phyloP scores from a whole-genome alignment of 352 stramenopile genomes.

The Pythium brachiatum region DNA sequence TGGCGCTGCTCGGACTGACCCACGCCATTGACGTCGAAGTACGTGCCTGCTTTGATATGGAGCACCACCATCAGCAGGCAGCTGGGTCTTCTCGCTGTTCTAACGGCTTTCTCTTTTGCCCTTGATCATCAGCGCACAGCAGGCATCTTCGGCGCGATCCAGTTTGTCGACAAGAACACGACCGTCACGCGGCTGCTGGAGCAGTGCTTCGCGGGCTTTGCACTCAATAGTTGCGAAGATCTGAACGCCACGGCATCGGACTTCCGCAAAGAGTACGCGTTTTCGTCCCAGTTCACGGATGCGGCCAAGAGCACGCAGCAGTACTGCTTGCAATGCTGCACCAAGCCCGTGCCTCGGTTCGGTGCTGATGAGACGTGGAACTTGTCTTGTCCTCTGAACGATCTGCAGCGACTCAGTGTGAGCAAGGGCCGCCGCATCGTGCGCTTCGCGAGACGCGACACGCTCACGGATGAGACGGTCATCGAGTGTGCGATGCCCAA shows the following conservation, averaged over 20 bases:
- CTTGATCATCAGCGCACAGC: slow-evolving; percentile 42
- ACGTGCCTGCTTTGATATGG: not conserved
- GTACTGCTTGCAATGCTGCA: slow-evolving; percentile 77
- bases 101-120: not conserved
- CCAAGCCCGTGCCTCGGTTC: slow-evolving; percentile 46
- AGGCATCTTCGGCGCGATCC: slow-evolving; percentile 58
- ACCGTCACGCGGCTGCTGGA: slow-evolving; percentile 37
- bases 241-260: slow-evolving; percentile 36
- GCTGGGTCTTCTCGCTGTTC: not conserved
- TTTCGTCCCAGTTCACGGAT: slow-evolving; percentile 60
- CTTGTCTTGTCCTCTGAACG: slow-evolving; percentile 65
- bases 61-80: slow-evolving; percentile 1
- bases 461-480: slow-evolving; percentile 45
- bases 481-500: slow-evolving; percentile 59
- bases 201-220: slow-evolving; percentile 63
- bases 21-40: not conserved
- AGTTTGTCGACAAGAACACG: slow-evolving; percentile 40
- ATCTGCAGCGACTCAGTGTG: slow-evolving; percentile 62
- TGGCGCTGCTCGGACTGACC: not conserved
- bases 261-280: slow-evolving; percentile 49
- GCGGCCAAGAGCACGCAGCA: slow-evolving; percentile 30
- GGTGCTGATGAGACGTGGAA: slow-evolving; percentile 74
- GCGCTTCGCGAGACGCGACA: slow-evolving; percentile 57
- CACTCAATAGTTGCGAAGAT: slow-evolving; percentile 56
- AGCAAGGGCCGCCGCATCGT: slow-evolving; percentile 53